These are phyloP conservation scores for Podosphaera aphanis DNA, from an alignment of 2,329 filamentous ascomycete genomes.

Conservation along the genomic window DNA sequence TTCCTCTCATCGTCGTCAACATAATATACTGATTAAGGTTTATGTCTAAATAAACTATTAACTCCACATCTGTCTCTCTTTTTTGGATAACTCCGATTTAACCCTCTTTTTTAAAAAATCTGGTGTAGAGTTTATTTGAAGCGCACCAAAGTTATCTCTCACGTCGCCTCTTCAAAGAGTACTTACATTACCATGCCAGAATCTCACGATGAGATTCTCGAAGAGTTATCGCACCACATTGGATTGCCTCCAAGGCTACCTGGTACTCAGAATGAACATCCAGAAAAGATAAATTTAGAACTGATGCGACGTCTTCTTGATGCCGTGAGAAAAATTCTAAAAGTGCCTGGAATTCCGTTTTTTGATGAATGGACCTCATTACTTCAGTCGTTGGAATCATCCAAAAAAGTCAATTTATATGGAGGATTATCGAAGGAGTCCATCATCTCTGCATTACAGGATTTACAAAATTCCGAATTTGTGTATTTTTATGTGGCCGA, in stretches of 20 bases:
- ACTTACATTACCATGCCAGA: not conserved
- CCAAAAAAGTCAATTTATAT: not conserved
- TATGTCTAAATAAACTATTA: no score
- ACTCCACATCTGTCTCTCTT: no score
- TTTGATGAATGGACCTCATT: constrained; percentile 1
- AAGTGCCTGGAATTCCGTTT: not conserved
- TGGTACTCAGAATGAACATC: constrained; percentile 14
- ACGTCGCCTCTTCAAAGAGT: not conserved
- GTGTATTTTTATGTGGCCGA: constrained; percentile 22
- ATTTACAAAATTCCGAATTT: not conserved
- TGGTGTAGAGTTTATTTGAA: no score
- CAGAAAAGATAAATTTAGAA: constrained; percentile 9
- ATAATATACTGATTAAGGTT: no score
- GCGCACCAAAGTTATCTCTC: no score
- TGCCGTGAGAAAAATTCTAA: not conserved
- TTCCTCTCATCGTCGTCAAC: no score
- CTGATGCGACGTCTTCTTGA: not conserved
- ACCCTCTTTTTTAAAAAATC: no score
- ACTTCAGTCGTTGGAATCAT: not conserved
- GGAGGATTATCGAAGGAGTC: not conserved
- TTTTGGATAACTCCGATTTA: no score
- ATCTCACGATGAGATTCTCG: not conserved
- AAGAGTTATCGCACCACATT: constrained; percentile 19
- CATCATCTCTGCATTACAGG: not conserved
- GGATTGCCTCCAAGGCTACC: constrained; percentile 22